phyloP scores from a whole-genome alignment of 768 basidiomycete species.

The Macrocybe gigantea region DNA sequence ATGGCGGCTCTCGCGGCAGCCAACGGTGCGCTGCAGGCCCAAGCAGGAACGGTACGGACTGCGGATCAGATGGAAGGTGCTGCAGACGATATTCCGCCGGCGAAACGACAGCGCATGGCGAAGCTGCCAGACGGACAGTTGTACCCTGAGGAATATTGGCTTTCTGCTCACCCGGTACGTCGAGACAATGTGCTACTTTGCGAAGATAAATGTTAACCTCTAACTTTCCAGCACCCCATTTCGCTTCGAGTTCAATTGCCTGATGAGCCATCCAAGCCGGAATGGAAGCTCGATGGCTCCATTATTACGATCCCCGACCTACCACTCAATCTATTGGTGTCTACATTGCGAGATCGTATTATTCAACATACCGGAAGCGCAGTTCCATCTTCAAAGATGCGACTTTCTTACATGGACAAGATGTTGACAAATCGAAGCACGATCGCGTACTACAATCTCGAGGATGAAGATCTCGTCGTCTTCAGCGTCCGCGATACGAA shows the following conservation, averaged over 20 bases:
- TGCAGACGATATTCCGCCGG: slow-evolving; percentile 62
- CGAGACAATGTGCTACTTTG: neutral
- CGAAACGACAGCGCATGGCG: slow-evolving; percentile 84
- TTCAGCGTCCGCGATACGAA: slow-evolving; percentile 64
- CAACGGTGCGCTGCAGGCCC: slow-evolving; percentile 43
- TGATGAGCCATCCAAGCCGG: slow-evolving; percentile 73
- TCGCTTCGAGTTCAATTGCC: slow-evolving; percentile 83
- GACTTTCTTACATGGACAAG: slow-evolving; percentile 74
- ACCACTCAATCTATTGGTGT: slow-evolving; percentile 79
- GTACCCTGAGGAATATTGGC: slow-evolving; percentile 89
- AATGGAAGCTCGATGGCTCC: slow-evolving; percentile 88
- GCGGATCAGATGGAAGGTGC: slow-evolving; percentile 78
- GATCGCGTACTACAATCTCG: slow-evolving; percentile 83
- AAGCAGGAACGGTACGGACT: slow-evolving; percentile 68
- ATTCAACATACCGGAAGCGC: slow-evolving; percentile 70
- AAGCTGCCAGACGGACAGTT: slow-evolving; percentile 80
- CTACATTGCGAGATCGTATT: slow-evolving; percentile 87
- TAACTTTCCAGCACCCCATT: slow-evolving; percentile 64
- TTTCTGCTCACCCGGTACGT: slow-evolving; percentile 78
- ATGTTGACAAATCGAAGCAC: slow-evolving; percentile 84
- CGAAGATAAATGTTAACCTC: neutral
- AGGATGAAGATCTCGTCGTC: slow-evolving; percentile 82
- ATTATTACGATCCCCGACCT: slow-evolving; percentile 76
- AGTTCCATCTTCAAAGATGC: slow-evolving; percentile 75
- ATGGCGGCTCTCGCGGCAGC: slow-evolving; percentile 54